These are phyloP conservation scores for Grosmannia serpens DNA, from an alignment of 2,329 filamentous ascomycete species.

Conservation along the genomic window DNA sequence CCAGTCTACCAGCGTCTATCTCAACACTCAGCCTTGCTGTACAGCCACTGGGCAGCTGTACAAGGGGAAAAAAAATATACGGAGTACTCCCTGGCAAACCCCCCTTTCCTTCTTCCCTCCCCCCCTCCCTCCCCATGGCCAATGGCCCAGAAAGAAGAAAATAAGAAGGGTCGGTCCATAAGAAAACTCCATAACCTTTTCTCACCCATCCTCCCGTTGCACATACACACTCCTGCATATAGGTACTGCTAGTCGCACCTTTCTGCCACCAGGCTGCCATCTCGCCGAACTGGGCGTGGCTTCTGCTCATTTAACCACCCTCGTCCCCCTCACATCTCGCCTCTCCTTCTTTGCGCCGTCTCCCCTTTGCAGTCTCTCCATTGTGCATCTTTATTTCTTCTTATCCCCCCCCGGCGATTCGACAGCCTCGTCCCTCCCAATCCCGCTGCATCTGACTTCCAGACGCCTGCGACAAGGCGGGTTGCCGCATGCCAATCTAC, in stretches of 20 bases:
- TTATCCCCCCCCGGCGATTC: background rate
- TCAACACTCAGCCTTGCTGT: background rate
- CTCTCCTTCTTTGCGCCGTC: background rate
- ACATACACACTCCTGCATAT: background rate
- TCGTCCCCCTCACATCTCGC: background rate
- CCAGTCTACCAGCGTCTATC: background rate
- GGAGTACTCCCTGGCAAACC: too few relatives aligned
- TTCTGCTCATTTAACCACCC: background rate
- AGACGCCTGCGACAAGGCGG: background rate
- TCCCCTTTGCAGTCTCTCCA: background rate
- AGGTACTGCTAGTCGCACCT: background rate
- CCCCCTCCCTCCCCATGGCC: too few relatives aligned
- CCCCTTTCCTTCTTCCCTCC: too few relatives aligned
- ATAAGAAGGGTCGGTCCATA: background rate
- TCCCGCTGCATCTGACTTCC: background rate
- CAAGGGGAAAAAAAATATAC: too few relatives aligned
- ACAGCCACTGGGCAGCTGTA: background rate
- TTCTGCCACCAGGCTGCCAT: background rate
- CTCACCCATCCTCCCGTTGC: background rate
- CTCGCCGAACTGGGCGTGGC: background rate
- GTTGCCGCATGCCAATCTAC: background rate
- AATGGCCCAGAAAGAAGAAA: too few relatives aligned
- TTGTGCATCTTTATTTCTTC: background rate
- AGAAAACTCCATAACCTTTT: background rate
- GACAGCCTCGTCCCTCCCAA: background rate